phyloP scores from a whole-genome alignment of 140 eudicot genomes.

The Oenanthe javanica region DNA sequence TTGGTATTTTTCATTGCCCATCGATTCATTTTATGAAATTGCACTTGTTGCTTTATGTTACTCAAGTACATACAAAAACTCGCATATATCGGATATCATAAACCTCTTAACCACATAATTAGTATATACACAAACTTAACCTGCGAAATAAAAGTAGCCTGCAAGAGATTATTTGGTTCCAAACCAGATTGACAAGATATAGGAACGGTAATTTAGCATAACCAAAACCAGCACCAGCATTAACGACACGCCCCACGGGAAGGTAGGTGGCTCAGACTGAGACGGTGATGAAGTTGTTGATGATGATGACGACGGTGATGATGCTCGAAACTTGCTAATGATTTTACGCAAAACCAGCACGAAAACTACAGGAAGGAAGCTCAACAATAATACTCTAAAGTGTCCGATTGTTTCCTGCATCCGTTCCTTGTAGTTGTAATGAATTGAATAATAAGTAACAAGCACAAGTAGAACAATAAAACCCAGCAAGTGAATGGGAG shows the following conservation, averaged over 20 bases:
- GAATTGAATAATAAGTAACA: neutral
- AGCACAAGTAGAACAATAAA: neutral
- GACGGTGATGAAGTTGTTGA: neutral
- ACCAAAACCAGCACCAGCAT: constrained; percentile 1
- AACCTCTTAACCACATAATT: too few species aligned
- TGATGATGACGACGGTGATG: neutral
- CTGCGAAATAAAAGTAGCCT: neutral
- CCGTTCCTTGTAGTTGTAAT: neutral
- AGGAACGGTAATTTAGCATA: neutral
- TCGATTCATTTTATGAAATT: too few species aligned
- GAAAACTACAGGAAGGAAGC: neutral
- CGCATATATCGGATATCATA: too few species aligned
- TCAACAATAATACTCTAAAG: neutral
- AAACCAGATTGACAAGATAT: neutral
- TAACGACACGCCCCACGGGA: neutral
- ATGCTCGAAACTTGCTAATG: neutral
- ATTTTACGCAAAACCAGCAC: neutral
- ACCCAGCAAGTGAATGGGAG: constrained; percentile 1
- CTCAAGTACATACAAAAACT: too few species aligned
- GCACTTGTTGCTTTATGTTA: too few species aligned
- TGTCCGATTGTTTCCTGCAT: neutral
- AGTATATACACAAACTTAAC: too few species aligned
- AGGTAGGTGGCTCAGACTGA: neutral
- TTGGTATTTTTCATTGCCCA: too few species aligned
- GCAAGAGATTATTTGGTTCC: neutral